phyloP scores from a whole-genome alignment of 129 eudicot species.

The Apium graveolens region DNA sequence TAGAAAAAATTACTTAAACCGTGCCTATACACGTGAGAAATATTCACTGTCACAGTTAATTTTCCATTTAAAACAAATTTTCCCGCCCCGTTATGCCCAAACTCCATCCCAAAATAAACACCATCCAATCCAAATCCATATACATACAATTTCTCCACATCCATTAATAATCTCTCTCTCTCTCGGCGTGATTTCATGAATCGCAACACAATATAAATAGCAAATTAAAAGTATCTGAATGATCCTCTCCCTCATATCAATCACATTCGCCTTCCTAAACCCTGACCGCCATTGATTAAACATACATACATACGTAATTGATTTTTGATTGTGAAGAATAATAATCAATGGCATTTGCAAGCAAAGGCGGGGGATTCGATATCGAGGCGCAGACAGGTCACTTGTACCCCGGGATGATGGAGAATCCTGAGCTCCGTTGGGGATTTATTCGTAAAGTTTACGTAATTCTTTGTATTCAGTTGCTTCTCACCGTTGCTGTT shows the following conservation, averaged over 20 bases:
- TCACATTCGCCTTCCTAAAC: not conserved
- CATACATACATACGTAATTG: not conserved
- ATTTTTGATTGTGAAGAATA: not conserved
- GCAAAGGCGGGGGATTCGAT: conserved; percentile 19
- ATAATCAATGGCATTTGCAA: conserved; percentile 1
- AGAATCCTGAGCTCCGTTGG: conserved; percentile 71
- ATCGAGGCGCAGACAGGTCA: conserved; percentile 35
- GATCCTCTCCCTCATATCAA: not conserved
- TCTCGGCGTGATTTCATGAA: not conserved
- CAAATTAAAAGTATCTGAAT: not conserved
- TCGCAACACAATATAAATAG: not conserved
- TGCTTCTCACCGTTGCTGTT: conserved; percentile 41
- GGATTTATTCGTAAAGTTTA: conserved; percentile 80
- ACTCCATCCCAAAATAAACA: not conserved
- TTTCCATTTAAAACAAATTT: not conserved
- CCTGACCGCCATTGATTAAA: conserved; percentile 5
- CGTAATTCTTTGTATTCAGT: conserved; percentile 40
- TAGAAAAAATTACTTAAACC: too few relatives aligned
- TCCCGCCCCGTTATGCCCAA: not conserved
- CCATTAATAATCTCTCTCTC: not conserved
- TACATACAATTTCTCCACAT: too few relatives aligned
- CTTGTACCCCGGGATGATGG: conserved; percentile 54
- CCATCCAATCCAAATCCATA: too few relatives aligned
- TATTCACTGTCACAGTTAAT: not conserved
- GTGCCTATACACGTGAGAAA: too few relatives aligned